Conservation (phyloP, 352 stramenopile species). For the Phytophthora colocasiae region DNA sequence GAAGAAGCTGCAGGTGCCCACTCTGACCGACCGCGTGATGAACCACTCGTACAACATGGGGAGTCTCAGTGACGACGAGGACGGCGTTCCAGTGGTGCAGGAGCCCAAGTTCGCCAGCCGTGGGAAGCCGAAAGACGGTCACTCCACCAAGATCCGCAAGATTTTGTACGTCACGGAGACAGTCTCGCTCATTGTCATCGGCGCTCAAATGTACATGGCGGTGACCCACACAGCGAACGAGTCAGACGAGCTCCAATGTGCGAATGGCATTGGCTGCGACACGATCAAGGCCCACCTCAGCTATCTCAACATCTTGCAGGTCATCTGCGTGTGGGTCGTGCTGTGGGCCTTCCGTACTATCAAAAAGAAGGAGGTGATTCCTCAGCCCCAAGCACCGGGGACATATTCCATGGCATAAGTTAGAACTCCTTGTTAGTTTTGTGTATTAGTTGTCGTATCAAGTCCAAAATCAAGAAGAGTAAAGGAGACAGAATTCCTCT, state of each 20-base stretch:
- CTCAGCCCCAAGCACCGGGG: conserved; percentile 14
- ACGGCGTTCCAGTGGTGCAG: conserved; percentile 33
- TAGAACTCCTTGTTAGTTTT: conserved; percentile 15
- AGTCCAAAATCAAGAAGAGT: conserved; percentile 15
- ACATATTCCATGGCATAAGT: conserved; percentile 15
- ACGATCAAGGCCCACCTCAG: conserved; percentile 43
- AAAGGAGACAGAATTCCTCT: conserved; percentile 9
- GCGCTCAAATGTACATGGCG: conserved; percentile 57
- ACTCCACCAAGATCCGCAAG: conserved; percentile 44
- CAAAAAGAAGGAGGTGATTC: conserved; percentile 53
- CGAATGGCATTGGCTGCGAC: conserved; percentile 61
- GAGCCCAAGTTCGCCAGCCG: conserved; percentile 28
- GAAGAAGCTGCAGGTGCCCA: conserved; percentile 34
- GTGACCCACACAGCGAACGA: conserved; percentile 36
- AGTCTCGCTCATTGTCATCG: conserved; percentile 37
- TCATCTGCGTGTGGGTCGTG: conserved; percentile 46
- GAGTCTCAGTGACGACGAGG: conserved; percentile 37
- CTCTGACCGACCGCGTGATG: conserved; percentile 31
- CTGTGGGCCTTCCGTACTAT: conserved; percentile 49
- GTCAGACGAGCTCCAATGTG: conserved; percentile 57
- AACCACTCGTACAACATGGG: conserved; percentile 45
- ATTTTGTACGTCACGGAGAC: conserved; percentile 39
- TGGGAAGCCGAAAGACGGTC: conserved; percentile 25
- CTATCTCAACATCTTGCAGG: conserved; percentile 49
- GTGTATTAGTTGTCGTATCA: conserved; percentile 18